Conservation (phyloP, 768 basidiomycete genomes). For the Baorangia bicolor region DNA sequence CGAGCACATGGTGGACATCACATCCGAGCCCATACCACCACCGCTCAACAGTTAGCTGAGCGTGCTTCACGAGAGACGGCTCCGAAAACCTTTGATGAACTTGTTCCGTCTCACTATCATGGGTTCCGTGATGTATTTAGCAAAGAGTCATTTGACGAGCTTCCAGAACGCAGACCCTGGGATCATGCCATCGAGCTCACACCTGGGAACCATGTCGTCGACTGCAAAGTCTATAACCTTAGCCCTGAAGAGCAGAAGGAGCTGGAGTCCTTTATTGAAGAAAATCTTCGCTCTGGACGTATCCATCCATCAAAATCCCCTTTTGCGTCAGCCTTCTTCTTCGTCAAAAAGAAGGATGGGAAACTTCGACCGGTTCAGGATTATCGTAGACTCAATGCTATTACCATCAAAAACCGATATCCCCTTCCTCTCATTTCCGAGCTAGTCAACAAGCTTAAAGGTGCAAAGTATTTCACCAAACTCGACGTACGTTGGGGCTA, state of each 20-base stretch:
- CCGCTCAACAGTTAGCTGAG: not conserved
- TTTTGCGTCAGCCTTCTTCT: too few relatives aligned
- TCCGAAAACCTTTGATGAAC: slow-evolving; percentile 1
- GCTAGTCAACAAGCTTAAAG: too few relatives aligned
- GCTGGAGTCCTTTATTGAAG: slow-evolving; percentile 27
- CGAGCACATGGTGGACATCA: not conserved
- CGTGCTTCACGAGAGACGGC: not conserved
- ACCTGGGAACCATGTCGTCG: slow-evolving; percentile 1
- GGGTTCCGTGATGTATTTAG: slow-evolving; percentile 19
- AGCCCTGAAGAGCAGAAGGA: too few relatives aligned
- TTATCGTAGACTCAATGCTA: too few relatives aligned
- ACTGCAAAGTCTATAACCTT: slow-evolving; percentile 7
- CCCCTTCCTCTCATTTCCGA: too few relatives aligned
- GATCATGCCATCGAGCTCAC: too few relatives aligned
- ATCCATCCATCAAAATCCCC: too few relatives aligned
- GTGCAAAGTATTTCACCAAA: too few relatives aligned
- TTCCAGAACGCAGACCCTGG: slow-evolving; percentile 14
- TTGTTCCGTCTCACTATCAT: slow-evolving; percentile 9
- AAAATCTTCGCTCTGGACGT: slow-evolving; percentile 18
- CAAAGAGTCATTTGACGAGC: slow-evolving; percentile 19
- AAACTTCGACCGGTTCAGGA: too few relatives aligned
- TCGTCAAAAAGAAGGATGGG: too few relatives aligned
- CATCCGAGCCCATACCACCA: slow-evolving; percentile 3
- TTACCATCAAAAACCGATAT: too few relatives aligned
- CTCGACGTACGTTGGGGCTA: too few relatives aligned